A percentile compares a stretch with the other conserved stretches of the same genome.
Evolutionary conservation across 257 asterid species (phyloP).

Genomic region (Scutellaria galericulata): DNA sequence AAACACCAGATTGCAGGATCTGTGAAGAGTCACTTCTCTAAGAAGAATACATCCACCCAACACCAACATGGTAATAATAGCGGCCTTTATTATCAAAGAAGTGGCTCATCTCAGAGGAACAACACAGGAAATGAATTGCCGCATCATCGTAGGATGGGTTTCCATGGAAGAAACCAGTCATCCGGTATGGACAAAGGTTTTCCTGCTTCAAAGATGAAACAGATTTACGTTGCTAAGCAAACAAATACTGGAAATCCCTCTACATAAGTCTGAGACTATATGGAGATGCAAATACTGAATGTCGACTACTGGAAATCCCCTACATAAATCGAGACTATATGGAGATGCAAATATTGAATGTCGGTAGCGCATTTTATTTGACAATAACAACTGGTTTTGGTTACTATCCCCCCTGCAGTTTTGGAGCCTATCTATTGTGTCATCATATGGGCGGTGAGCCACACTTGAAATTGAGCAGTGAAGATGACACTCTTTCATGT

Average conservation of each 20-base stretch:
- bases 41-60: slow-evolving; percentile 52
- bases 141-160: slow-evolving; percentile 73
- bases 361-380: background rate
- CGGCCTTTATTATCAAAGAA: slow-evolving; percentile 63
- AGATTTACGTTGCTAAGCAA: slow-evolving; percentile 90
- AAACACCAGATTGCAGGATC: slow-evolving; percentile 47
- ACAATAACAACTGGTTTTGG: slow-evolving; percentile 34
- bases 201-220: slow-evolving; percentile 69
- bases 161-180: slow-evolving; percentile 76
- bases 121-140: slow-evolving; percentile 66
- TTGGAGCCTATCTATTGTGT: slow-evolving; percentile 29
- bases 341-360: no score
- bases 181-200: slow-evolving; percentile 60
- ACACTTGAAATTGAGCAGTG: no score
- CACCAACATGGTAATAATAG: slow-evolving; percentile 44
- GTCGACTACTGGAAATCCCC: slow-evolving; percentile 45
- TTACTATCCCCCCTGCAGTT: slow-evolving; percentile 18
- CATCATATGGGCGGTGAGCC: background rate
- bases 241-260: slow-evolving; percentile 50
- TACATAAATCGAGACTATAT: slow-evolving; percentile 25
- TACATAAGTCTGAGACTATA: slow-evolving; percentile 29
- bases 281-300: no score
- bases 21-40: slow-evolving; percentile 52
- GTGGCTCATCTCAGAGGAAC: slow-evolving; percentile 61
- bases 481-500: slow-evolving; percentile 4